Evolutionary conservation across 2,329 filamentous ascomycete genomes (phyloP).

Genomic region (Cladosporium halotolerans): DNA sequence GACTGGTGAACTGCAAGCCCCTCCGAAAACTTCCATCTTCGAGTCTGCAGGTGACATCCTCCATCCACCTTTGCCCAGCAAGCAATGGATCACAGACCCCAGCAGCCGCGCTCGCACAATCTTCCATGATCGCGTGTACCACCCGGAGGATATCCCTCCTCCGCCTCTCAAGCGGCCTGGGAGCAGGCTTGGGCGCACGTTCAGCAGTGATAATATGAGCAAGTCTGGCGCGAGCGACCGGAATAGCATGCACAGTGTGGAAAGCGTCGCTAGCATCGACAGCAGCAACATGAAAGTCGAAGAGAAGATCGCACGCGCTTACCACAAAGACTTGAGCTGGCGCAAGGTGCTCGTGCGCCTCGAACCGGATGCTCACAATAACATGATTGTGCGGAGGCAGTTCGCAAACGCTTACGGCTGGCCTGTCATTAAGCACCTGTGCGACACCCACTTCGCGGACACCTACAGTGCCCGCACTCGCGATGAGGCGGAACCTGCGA

Average conservation of each 20-base stretch:
- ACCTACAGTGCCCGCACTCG: slow-evolving; percentile 58
- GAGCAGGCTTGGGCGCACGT: slow-evolving; percentile 27
- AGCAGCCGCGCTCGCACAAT: slow-evolving; percentile 77
- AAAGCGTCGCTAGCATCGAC: slow-evolving; percentile 50
- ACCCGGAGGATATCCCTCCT: slow-evolving; percentile 84
- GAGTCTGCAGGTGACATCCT: slow-evolving; percentile 90
- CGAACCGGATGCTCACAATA: slow-evolving; percentile 96
- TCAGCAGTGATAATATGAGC: slow-evolving; percentile 34
- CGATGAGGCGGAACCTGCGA: slow-evolving; percentile 60
- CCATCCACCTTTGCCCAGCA: slow-evolving; percentile 77
- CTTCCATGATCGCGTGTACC: slow-evolving; percentile 94
- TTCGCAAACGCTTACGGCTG: slow-evolving; percentile 97
- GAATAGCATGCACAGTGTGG: slow-evolving; percentile 47
- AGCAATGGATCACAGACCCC: slow-evolving; percentile 79
- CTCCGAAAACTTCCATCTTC: slow-evolving; percentile 87
- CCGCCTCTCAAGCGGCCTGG: slow-evolving; percentile 51
- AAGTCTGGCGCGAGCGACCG: slow-evolving; percentile 26
- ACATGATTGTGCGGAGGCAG: slow-evolving; percentile 92
- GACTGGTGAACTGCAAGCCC: slow-evolving; percentile 45
- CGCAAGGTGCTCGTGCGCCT: slow-evolving; percentile 92
- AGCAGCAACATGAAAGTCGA: slow-evolving; percentile 77
- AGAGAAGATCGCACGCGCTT: slow-evolving; percentile 94
- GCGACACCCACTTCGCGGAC: slow-evolving; percentile 89
- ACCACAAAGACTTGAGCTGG: slow-evolving; percentile 88
- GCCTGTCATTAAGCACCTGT: slow-evolving; percentile 92